These are phyloP conservation scores for Kuraishia ogatae DNA, from an alignment of 805 yeast genomes.

Conservation along the genomic window DNA sequence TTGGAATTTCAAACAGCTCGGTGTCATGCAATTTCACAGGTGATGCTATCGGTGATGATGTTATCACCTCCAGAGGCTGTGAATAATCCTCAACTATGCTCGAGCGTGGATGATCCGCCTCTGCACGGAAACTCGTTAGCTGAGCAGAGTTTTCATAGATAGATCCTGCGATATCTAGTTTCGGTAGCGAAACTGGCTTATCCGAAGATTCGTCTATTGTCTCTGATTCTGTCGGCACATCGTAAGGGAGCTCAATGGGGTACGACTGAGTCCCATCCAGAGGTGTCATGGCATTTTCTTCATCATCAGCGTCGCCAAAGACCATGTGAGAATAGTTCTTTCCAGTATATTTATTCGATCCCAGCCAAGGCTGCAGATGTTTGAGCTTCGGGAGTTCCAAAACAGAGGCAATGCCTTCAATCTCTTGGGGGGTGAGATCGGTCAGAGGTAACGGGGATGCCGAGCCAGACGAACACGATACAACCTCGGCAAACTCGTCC, in stretches of 20 bases:
- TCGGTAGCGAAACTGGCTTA: background rate
- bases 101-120: background rate
- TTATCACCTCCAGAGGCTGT: constrained; percentile 8
- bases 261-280: background rate
- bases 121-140: constrained; percentile 3
- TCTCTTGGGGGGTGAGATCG: background rate
- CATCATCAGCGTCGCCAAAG: background rate
- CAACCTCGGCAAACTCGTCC: background rate
- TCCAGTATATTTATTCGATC: too few species aligned
- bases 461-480: background rate
- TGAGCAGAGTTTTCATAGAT: constrained; percentile 5
- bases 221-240: background rate
- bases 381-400: background rate
- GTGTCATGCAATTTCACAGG: constrained; percentile 1
- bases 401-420: background rate
- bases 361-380: background rate
- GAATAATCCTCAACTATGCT: too few species aligned
- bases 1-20: background rate
- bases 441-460: background rate
- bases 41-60: constrained; percentile 11
- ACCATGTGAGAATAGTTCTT: background rate
- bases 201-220: background rate
- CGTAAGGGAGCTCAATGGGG: background rate
- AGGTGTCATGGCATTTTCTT: background rate
- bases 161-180: background rate